A percentile compares a stretch with the other conserved stretches of the same genome.
These are phyloP conservation scores for Periconia digitata DNA, from an alignment of 2,329 filamentous ascomycete species.

Conservation along the genomic window DNA sequence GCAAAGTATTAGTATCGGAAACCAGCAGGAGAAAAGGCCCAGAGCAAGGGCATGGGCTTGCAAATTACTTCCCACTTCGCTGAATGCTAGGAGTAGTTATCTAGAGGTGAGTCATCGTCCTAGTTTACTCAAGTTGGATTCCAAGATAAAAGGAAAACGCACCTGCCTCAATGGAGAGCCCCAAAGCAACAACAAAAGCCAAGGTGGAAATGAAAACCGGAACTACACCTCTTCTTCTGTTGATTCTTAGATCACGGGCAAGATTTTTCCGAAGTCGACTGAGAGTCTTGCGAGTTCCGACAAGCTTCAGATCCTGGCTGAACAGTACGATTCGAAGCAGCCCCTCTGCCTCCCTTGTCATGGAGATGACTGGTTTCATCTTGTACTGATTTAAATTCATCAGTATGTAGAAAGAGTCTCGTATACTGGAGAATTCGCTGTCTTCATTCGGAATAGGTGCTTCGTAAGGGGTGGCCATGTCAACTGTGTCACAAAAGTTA, in stretches of 20 bases:
- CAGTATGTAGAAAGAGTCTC: constrained; percentile 48
- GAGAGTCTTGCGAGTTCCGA: constrained; percentile 20
- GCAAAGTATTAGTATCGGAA: constrained; percentile 47
- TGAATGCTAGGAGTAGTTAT: constrained; percentile 22
- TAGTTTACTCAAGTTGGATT: too few species aligned
- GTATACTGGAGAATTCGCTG: constrained; percentile 35
- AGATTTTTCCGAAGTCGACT: constrained; percentile 31
- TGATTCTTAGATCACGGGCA: constrained; percentile 41
- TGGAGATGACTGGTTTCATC: constrained; percentile 26
- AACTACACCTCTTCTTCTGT: constrained; percentile 42
- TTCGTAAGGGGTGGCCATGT: constrained; percentile 34
- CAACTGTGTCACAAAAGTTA: constrained; percentile 14
- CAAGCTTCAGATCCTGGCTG: constrained; percentile 36
- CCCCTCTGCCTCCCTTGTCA: constrained; percentile 35
- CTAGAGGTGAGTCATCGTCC: neutral
- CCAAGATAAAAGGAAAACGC: neutral
- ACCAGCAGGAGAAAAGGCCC: constrained; percentile 47
- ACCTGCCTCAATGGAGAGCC: constrained; percentile 30
- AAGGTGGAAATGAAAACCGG: constrained; percentile 42
- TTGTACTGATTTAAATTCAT: constrained; percentile 48
- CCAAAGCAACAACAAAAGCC: constrained; percentile 43
- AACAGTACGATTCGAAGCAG: constrained; percentile 43
- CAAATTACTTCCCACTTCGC: constrained; percentile 37
- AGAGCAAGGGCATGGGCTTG: constrained; percentile 48
- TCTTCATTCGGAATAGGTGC: constrained; percentile 13